These are phyloP conservation scores for Persicaria maculosa DNA, from an alignment of 148 eudicot species.

Conservation along the genomic window DNA sequence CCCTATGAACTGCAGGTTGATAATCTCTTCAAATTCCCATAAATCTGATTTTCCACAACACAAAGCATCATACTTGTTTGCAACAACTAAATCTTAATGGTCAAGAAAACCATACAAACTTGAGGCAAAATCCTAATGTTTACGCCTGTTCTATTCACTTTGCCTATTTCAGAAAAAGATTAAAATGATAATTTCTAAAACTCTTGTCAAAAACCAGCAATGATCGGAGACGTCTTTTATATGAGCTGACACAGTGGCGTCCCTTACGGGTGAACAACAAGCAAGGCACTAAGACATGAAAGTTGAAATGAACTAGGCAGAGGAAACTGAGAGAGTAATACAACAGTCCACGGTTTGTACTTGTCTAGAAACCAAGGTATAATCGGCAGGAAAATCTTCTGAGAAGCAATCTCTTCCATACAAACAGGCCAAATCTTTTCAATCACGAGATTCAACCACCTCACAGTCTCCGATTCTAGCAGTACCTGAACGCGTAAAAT, in stretches of 20 bases:
- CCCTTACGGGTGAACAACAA: background rate
- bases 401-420: slow-evolving; percentile 80
- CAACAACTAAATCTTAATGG: background rate
- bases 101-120: background rate
- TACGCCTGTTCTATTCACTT: background rate
- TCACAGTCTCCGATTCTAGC: slow-evolving; percentile 75
- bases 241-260: background rate
- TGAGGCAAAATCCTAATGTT: background rate
- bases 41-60: background rate
- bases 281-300: background rate
- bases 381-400: slow-evolving; percentile 75
- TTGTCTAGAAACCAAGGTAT: slow-evolving; percentile 96
- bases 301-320: background rate
- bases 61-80: background rate
- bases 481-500: slow-evolving; percentile 23
- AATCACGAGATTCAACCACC: slow-evolving; percentile 84
- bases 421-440: slow-evolving; percentile 90
- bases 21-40: background rate
- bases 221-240: background rate
- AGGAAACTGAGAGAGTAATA: background rate
- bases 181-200: background rate
- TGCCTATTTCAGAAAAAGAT: background rate
- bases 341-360: slow-evolving; percentile 94
- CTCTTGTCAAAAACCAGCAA: background rate
- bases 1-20: background rate